phyloP scores from a whole-genome alignment of 2,329 filamentous ascomycete species.

The Pyricularia sp. region DNA sequence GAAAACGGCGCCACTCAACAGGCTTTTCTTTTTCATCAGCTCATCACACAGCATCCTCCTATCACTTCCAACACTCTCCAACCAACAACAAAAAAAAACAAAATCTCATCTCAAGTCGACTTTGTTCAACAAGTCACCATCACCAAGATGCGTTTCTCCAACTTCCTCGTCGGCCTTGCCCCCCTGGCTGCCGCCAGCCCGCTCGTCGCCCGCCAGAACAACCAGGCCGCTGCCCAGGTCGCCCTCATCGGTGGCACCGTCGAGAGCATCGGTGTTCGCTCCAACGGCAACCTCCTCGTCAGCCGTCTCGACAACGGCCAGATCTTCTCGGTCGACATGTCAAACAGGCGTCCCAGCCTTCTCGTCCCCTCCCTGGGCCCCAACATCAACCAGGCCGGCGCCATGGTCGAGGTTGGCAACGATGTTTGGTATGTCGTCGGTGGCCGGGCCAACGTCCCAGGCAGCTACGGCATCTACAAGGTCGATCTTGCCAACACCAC shows the following conservation, averaged over 20 bases:
- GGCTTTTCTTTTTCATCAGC: not conserved
- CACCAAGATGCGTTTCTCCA: not conserved
- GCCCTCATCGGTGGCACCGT: constrained; percentile 16
- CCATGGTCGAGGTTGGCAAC: constrained; percentile 20
- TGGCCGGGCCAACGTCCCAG: constrained; percentile 4
- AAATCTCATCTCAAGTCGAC: not conserved
- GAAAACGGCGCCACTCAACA: not conserved
- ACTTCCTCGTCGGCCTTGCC: not conserved
- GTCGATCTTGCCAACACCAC: constrained; percentile 17
- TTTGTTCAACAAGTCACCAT: not conserved
- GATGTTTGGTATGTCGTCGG: constrained; percentile 21
- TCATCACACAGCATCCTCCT: not conserved
- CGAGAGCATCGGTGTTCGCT: constrained; percentile 21
- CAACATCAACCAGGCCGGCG: constrained; percentile 16
- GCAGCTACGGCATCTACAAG: constrained; percentile 20
- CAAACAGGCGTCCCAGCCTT: constrained; percentile 12
- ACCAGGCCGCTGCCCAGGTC: constrained; percentile 15
- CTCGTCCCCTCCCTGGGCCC: not conserved
- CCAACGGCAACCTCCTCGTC: constrained; percentile 20
- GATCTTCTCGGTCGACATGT: constrained; percentile 18
- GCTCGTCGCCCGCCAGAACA: constrained; percentile 8
- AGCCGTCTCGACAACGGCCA: constrained; percentile 24
- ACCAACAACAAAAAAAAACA: not conserved
- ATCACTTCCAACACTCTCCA: not conserved
- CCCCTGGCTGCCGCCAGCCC: not conserved